phyloP scores from a whole-genome alignment of 2,329 filamentous ascomycete genomes.

The Aspergillus aculeatinus region DNA sequence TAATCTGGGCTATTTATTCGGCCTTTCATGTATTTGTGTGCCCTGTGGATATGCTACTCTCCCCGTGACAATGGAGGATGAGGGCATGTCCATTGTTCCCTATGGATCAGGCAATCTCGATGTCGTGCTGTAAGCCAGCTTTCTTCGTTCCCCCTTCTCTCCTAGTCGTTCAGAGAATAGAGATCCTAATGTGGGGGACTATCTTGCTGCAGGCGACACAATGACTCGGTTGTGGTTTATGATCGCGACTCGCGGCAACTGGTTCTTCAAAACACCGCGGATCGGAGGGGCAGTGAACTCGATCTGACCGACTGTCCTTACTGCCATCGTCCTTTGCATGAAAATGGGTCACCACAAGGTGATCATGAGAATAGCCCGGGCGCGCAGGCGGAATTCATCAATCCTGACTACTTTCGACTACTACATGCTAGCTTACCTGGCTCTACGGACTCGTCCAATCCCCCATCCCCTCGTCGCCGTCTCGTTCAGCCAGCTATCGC shows the following conservation, averaged over 20 bases:
- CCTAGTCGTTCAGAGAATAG: background rate
- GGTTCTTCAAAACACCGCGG: conserved; percentile 67
- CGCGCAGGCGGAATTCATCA: conserved; percentile 68
- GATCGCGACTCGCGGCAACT: conserved; percentile 83
- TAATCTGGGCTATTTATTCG: conserved; percentile 1
- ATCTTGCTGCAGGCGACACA: conserved; percentile 68
- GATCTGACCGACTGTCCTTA: conserved; percentile 77
- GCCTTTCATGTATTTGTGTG: conserved; percentile 8
- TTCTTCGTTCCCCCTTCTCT: background rate
- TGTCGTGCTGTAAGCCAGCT: conserved; percentile 44
- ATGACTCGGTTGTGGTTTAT: conserved; percentile 87
- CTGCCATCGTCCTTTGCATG: conserved; percentile 72
- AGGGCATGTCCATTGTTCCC: conserved; percentile 45
- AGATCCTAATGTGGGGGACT: background rate
- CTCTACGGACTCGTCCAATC: conserved; percentile 45
- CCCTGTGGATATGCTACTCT: conserved; percentile 16
- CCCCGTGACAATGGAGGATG: conserved; percentile 33
- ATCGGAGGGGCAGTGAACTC: conserved; percentile 49
- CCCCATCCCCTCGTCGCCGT: conserved; percentile 53
- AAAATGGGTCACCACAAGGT: conserved; percentile 44
- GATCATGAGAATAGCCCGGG: conserved; percentile 30
- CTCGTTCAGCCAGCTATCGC: conserved; percentile 49
- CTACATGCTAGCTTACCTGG: conserved; percentile 62
- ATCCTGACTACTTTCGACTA: conserved; percentile 94
- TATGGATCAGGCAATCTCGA: conserved; percentile 45